Conservation (phyloP, 805 yeast species). For the Pichia manshurica region DNA sequence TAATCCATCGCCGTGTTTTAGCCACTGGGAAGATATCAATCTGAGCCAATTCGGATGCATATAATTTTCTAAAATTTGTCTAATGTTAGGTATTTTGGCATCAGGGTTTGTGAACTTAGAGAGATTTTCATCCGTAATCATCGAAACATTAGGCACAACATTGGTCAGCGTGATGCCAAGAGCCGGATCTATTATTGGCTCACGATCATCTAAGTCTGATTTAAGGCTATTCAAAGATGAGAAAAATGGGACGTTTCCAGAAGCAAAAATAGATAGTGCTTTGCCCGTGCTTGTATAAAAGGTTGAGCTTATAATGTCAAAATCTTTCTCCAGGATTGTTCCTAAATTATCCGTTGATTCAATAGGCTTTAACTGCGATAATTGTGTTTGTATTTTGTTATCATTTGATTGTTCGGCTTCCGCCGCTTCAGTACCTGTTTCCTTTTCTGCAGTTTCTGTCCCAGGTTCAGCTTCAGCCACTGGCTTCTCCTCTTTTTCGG, state of each 20-base stretch:
- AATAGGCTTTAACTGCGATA: constrained; percentile 27
- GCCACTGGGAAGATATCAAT: constrained; percentile 62
- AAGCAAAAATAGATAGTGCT: constrained; percentile 53
- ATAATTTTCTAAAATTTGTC: constrained; percentile 40
- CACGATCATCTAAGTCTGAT: constrained; percentile 72
- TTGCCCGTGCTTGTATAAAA: constrained; percentile 56
- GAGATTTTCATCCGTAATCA: constrained; percentile 35
- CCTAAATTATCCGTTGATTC: constrained; percentile 15
- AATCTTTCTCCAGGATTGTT: constrained; percentile 43
- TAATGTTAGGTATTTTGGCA: constrained; percentile 14
- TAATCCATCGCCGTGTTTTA: constrained; percentile 37
- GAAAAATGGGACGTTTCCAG: constrained; percentile 70
- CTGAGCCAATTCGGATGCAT: constrained; percentile 61
- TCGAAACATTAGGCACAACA: constrained; percentile 50
- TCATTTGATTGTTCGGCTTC: constrained; percentile 11
- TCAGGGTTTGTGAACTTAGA: constrained; percentile 40
- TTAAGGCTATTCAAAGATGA: constrained; percentile 58
- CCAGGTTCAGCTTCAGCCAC: background rate
- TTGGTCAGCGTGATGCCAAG: constrained; percentile 56
- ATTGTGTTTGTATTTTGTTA: constrained; percentile 15
- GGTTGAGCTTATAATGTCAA: constrained; percentile 49
- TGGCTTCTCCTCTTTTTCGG: background rate
- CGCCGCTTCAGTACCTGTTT: constrained; percentile 17
- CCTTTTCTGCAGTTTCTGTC: constrained; percentile 6
- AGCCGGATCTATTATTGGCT: constrained; percentile 53